phyloP scores from a whole-genome alignment of 75 land plant species.

The Chamaecyparis obtusa region DNA sequence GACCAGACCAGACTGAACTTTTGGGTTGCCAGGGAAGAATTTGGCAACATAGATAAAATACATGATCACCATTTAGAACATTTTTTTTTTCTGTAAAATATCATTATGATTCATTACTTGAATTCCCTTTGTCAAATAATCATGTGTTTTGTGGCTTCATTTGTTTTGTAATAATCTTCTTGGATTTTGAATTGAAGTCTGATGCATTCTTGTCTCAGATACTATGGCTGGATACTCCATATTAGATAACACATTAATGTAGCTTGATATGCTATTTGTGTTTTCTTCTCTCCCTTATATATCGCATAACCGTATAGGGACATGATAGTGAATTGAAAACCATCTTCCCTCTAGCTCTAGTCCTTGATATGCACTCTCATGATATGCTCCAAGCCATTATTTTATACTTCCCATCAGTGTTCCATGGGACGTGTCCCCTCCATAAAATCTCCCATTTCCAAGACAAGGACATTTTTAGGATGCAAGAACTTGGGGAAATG shows the following conservation, averaged over 20 bases:
- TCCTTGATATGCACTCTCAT: neutral
- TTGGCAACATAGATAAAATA: too few species aligned
- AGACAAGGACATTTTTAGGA: too few species aligned
- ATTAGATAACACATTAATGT: neutral
- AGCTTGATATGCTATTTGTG: neutral
- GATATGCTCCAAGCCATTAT: neutral
- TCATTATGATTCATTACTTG: neutral
- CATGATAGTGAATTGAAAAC: neutral
- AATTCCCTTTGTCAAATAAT: neutral
- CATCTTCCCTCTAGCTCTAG: neutral
- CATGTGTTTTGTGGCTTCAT: neutral
- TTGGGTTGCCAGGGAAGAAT: too few species aligned
- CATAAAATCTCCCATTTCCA: too few species aligned
- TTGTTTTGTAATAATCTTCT: neutral
- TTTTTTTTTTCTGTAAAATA: neutral
- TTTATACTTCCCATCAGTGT: neutral
- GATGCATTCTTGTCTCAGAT: neutral
- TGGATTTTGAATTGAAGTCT: neutral
- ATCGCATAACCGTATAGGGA: neutral
- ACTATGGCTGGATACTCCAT: neutral
- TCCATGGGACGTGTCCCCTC: too few species aligned
- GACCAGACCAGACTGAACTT: too few species aligned
- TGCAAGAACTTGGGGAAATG: too few species aligned
- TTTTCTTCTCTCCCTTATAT: neutral
- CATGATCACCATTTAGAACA: neutral